These are phyloP conservation scores for Macrolepiota fuliginosa DNA, from an alignment of 768 basidiomycete genomes.

Conservation along the genomic window DNA sequence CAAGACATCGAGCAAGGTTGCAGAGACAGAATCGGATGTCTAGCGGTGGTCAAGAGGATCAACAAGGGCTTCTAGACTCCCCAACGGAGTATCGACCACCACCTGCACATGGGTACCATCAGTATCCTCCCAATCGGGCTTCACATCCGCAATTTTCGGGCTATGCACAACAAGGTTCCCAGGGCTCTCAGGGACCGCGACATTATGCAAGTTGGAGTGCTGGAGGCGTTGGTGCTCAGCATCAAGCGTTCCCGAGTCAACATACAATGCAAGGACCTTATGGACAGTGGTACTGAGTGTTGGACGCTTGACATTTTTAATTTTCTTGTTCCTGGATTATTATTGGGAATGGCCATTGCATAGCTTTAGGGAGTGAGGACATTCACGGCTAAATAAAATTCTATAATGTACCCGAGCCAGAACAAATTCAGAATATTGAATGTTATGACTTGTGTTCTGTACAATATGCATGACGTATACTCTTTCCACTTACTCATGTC, in stretches of 20 bases:
- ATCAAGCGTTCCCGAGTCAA: not conserved
- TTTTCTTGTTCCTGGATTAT: not conserved
- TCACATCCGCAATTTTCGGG: not conserved
- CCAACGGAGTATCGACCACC: not conserved
- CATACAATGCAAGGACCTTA: not conserved
- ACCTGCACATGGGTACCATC: not conserved
- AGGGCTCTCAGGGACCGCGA: not conserved
- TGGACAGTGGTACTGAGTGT: not conserved
- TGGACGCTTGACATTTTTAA: not conserved
- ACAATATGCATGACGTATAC: slow-evolving; percentile 12
- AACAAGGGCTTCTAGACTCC: not conserved
- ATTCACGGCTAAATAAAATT: too few species aligned
- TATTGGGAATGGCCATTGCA: slow-evolving; percentile 18
- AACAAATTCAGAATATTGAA: too few species aligned
- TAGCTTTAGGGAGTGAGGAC: not conserved
- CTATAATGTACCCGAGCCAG: too few species aligned
- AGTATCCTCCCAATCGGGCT: slow-evolving; percentile 3
- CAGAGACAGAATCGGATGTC: not conserved
- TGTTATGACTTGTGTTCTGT: too few species aligned
- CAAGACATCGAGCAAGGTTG: not conserved
- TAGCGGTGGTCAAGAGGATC: not conserved
- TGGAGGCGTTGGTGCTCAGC: not conserved
- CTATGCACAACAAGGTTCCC: not conserved
- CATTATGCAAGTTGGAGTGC: slow-evolving; percentile 3
- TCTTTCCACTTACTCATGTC: not conserved